Evolutionary conservation across 352 stramenopile genomes (phyloP), one percentile per base, ranked within the genome.

Genomic region (Globisporangium megalacanthum): DNA sequence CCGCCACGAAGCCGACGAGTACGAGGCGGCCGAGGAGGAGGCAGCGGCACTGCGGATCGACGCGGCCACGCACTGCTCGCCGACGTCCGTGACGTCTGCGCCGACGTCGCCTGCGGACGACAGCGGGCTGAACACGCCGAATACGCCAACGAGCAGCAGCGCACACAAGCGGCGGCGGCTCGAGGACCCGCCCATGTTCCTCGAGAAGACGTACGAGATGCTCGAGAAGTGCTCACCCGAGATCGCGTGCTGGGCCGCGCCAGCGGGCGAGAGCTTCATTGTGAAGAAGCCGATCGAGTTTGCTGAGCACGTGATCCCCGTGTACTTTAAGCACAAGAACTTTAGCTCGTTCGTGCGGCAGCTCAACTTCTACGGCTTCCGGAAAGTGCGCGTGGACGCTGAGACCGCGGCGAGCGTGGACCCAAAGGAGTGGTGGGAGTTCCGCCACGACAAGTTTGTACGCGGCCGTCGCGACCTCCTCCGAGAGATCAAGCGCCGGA

Each of bases 281-380:
- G 79, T 96, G n/a, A 94, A 95, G 67, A 83, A 93, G 60, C 83
- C 88, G 4, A 65, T 78, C 22, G 74, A 73, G 35, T 96, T 97
- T 66, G 86, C 88, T 0, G 79, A 92, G 60, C 72, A 83, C 60
- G 81, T 96, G 19, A 92, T 97, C 64, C 89, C 89, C 3, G 68
- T 78, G 29, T 96, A 95, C 77, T 96, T 97, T 68, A 96, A 96
- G 70, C 89, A 97, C 77, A 83, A 79, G 63, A 97, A 96, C 61
- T 96, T 97, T 58, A 91, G 80, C 47, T 95, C 82, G 37, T 97
- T 97, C 62, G 88, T 97, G 56, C 79, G 89, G n/a, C 89, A 97
- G 68, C 72, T 97, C 25, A 96, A 96, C 68, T 83, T 97, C 49
- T 97, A 96, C 62, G 88, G 88, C 20, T 96, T 97, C 66, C 77